phyloP scores from a whole-genome alignment of 75 land plant genomes.

The Pinus tabuliformis region DNA sequence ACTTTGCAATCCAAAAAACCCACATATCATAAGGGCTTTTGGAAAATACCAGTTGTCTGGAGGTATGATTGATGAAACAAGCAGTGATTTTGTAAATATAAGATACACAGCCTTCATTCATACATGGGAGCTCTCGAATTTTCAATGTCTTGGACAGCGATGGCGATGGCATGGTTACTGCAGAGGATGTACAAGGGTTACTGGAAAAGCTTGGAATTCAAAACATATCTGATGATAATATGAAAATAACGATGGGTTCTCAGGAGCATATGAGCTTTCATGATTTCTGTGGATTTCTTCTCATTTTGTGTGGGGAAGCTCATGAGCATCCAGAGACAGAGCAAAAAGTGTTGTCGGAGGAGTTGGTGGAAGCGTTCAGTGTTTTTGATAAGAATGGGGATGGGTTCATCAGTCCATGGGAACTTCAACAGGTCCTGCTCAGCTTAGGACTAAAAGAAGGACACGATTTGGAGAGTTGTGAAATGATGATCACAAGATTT shows the following conservation, averaged over 20 bases:
- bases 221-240: slow-evolving; percentile 1
- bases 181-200: neutral
- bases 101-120: neutral
- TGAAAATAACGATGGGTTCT: neutral
- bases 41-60: neutral
- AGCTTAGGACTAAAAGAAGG: slow-evolving; percentile 24
- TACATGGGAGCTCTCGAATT: neutral
- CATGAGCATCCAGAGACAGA: slow-evolving; percentile 5
- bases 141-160: neutral
- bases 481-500: slow-evolving; percentile 32
- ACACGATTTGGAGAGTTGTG: slow-evolving; percentile 9
- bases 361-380: slow-evolving; percentile 21
- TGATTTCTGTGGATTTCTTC: neutral
- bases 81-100: neutral
- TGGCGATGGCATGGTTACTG: neutral
- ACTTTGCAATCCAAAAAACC: neutral
- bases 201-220: neutral
- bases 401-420: slow-evolving; percentile 22
- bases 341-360: slow-evolving; percentile 14
- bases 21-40: neutral
- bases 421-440: slow-evolving; percentile 23
- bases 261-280: slow-evolving; percentile 2
- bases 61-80: neutral
- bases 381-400: slow-evolving; percentile 31
- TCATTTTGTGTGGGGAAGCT: neutral